A percentile compares a stretch with the other conserved stretches of the same genome.
These are phyloP conservation scores for Termitomyces sp. DNA, from an alignment of 768 basidiomycete genomes.

Conservation along the genomic window DNA sequence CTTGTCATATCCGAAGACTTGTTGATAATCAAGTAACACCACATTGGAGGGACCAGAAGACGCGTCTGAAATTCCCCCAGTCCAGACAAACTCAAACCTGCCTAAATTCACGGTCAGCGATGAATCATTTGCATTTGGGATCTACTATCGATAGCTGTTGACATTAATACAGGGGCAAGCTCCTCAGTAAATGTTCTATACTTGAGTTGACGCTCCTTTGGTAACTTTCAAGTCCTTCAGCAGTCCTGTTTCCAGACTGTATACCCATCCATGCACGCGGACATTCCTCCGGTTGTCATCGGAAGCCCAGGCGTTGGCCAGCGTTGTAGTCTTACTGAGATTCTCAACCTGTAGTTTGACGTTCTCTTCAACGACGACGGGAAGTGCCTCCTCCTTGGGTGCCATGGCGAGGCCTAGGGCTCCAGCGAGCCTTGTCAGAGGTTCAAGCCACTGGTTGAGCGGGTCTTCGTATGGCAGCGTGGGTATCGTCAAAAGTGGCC, in stretches of 20 bases:
- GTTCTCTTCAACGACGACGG: slow-evolving; percentile 51
- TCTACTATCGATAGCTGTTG: too few species aligned
- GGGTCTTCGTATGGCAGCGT: slow-evolving; percentile 34
- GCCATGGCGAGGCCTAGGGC: slow-evolving; percentile 36
- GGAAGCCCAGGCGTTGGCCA: slow-evolving; percentile 42
- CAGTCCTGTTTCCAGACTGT: slow-evolving; percentile 52
- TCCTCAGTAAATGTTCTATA: neutral
- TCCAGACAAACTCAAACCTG: too few species aligned
- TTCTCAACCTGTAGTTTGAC: slow-evolving; percentile 51
- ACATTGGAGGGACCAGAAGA: too few species aligned
- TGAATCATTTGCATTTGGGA: too few species aligned
- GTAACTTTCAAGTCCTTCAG: slow-evolving; percentile 53
- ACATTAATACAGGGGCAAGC: neutral
- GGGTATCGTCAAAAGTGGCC: slow-evolving; percentile 27
- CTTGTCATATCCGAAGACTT: too few species aligned
- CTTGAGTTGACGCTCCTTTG: slow-evolving; percentile 23
- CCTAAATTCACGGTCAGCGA: too few species aligned
- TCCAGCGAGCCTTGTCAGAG: slow-evolving; percentile 51
- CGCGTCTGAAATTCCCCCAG: too few species aligned
- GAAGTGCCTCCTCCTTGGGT: slow-evolving; percentile 31
- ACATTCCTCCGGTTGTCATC: slow-evolving; percentile 38
- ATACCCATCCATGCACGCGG: slow-evolving; percentile 69
- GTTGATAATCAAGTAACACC: too few species aligned
- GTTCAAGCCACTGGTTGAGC: slow-evolving; percentile 57
- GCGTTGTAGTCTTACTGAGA: slow-evolving; percentile 37